Base-by-base conservation (phyloP, 2,329 filamentous ascomycete genomes). In the Clathrospora elynae region DNA sequence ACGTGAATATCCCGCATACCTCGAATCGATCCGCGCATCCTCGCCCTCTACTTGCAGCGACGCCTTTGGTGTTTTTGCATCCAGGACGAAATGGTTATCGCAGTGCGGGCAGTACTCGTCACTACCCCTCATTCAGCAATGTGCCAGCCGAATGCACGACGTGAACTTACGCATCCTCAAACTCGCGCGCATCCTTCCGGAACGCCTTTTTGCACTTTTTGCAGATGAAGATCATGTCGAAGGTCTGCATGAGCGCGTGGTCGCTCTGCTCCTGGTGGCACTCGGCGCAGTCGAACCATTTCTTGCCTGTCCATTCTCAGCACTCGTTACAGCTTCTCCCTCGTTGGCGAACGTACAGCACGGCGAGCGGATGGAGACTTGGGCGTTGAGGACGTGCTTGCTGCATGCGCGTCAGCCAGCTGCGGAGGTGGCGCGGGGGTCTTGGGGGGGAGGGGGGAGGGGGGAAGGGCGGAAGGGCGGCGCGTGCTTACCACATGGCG, bases 141-240 rank as follows among this genome's bases (percentile, higher is more conserved):
- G 20, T 28, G 3, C 24, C 23, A 40, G 18, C 7, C 14, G 11
- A 19, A 6, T 19, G 19, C 6, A 6, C 5, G n/a, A 9, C 55
- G 18, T 11, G 28, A 19, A 44, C 39, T 29, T 32, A 55, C 53
- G 53, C 86, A 60, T 99, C 93, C 59, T 99, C 93, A 62, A 96
- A 96, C 70, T 96, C 88, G 54, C 83, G 76, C 31, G 87, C 87
- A 63, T 99, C 89, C 70, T 97, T 99, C 58, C 93, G 87, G 78
- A 99, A 99, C 73, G 86, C 91, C 75, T 99, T 99, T 60, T 87
- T 91, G 84, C 93, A 99, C 77, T 99, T 99, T 65, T 99, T 99
- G 82, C 93, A 99, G 37, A 89, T 90, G 66, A 99, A 97, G 24
- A 78, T 82, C 90, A 99, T 95, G 66, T 99, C 93, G 59, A 85